These are phyloP conservation scores for Exophiala phaeomuriformis DNA, from an alignment of 2,329 filamentous ascomycete genomes.

Conservation along the genomic window DNA sequence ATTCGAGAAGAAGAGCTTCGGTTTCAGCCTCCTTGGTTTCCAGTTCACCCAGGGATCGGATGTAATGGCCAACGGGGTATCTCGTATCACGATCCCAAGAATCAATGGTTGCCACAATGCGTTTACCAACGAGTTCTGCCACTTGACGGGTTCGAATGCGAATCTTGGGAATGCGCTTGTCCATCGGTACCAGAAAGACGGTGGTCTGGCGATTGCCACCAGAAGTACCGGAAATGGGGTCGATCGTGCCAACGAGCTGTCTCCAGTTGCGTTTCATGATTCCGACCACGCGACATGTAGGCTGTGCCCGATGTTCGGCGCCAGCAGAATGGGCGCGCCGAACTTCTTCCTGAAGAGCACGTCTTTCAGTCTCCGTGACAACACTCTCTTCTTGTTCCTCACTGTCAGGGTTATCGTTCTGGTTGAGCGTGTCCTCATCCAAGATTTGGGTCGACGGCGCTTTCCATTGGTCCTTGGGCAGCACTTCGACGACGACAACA, in stretches of 20 bases:
- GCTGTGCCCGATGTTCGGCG: constrained; percentile 71
- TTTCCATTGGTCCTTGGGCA: constrained; percentile 96
- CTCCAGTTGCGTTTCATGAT: constrained; percentile 95
- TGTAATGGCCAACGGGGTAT: constrained; percentile 87
- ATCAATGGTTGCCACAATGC: constrained; percentile 87
- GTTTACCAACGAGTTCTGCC: constrained; percentile 78
- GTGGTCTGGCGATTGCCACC: constrained; percentile 79
- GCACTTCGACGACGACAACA: constrained; percentile 82
- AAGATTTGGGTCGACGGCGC: constrained; percentile 90
- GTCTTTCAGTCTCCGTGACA: constrained; percentile 81
- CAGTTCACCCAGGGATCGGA: constrained; percentile 83
- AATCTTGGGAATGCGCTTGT: constrained; percentile 96
- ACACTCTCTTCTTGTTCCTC: constrained; percentile 67
- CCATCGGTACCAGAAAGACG: constrained; percentile 95
- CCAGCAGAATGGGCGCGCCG: constrained; percentile 72
- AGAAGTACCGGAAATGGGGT: constrained; percentile 63
- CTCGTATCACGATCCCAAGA: constrained; percentile 90
- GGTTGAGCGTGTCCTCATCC: constrained; percentile 84
- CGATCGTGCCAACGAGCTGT: constrained; percentile 94
- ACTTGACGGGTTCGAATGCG: constrained; percentile 85
- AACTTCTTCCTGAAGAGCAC: constrained; percentile 83
- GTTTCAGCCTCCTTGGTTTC: constrained; percentile 98
- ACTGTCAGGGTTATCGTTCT: constrained; percentile 85
- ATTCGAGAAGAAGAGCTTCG: constrained; percentile 86
- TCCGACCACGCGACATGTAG: constrained; percentile 86